phyloP scores from a whole-genome alignment of 768 basidiomycete species.

The Rhodocollybia butyracea region DNA sequence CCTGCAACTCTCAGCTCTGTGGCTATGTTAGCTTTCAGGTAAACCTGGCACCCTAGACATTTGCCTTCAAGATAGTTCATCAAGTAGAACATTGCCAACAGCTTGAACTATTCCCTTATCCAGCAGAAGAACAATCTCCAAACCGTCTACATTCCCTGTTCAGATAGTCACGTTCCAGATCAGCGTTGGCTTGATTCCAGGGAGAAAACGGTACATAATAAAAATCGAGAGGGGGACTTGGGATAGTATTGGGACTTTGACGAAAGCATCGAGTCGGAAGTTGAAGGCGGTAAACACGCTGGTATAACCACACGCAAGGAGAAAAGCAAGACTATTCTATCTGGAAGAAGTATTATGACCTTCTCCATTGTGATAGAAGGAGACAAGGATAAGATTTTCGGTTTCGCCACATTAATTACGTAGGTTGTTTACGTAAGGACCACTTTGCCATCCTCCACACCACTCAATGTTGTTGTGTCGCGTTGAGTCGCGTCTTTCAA shows the following conservation, averaged over 20 bases:
- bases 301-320: neutral
- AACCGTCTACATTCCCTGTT: slow-evolving; percentile 52
- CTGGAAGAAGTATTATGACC: neutral
- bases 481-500: no score
- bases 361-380: neutral
- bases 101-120: slow-evolving; percentile 55
- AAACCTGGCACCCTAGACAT: slow-evolving; percentile 74
- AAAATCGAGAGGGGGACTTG: slow-evolving; percentile 44
- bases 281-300: neutral
- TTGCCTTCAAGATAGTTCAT: slow-evolving; percentile 40
- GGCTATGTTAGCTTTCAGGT: neutral
- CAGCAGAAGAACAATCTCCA: slow-evolving; percentile 56
- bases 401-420: no score
- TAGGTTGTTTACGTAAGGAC: no score
- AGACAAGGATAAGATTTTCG: neutral
- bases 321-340: neutral
- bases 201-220: slow-evolving; percentile 50
- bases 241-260: slow-evolving; percentile 36
- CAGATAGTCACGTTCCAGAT: slow-evolving; percentile 72
- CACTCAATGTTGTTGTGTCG: no score
- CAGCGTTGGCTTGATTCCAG: slow-evolving; percentile 59
- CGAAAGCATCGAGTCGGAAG: neutral
- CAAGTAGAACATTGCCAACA: slow-evolving; percentile 43
- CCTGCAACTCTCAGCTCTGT: slow-evolving; percentile 37
- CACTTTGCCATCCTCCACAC: no score